Conservation (phyloP, 768 basidiomycete species). For the Cytidiella melzeri region DNA sequence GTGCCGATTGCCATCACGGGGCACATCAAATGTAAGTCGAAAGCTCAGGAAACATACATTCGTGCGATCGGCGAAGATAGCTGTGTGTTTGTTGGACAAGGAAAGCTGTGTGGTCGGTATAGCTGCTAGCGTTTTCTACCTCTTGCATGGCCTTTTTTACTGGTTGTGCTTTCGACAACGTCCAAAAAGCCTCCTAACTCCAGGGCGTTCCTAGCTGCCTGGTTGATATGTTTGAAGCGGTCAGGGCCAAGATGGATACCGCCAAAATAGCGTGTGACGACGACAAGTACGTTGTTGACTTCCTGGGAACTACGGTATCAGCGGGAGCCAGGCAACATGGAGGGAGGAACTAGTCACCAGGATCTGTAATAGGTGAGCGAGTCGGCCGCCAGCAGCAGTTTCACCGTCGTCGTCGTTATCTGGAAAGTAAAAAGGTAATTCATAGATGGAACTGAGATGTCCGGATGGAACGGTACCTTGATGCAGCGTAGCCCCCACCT, state of each 20-base stretch:
- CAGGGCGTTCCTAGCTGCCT: conserved; percentile 87
- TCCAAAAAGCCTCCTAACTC: conserved; percentile 86
- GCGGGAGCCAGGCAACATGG: not conserved
- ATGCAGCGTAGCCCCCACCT: conserved; percentile 58
- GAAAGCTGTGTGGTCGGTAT: too few species aligned
- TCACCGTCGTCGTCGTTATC: conserved; percentile 97
- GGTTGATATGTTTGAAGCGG: conserved; percentile 89
- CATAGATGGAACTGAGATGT: not conserved
- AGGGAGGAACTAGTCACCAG: conserved; percentile 43
- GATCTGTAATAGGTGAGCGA: conserved; percentile 89
- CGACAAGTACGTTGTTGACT: conserved; percentile 75
- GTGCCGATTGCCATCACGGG: too few species aligned
- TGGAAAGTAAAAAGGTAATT: conserved; percentile 21
- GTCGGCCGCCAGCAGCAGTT: conserved; percentile 82
- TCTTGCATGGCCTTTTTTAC: conserved; percentile 8
- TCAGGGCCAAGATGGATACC: conserved; percentile 89
- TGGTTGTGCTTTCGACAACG: conserved; percentile 24
- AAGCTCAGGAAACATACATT: too few species aligned
- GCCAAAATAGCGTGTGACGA: conserved; percentile 93
- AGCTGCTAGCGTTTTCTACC: conserved; percentile 7
- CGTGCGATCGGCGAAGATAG: too few species aligned
- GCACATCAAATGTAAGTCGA: too few species aligned
- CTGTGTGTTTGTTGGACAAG: too few species aligned
- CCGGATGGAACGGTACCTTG: conserved; percentile 44
- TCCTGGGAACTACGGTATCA: conserved; percentile 40